phyloP scores from a whole-genome alignment of 108 stramenopile genomes.

The Cyclotella distinguenda region DNA sequence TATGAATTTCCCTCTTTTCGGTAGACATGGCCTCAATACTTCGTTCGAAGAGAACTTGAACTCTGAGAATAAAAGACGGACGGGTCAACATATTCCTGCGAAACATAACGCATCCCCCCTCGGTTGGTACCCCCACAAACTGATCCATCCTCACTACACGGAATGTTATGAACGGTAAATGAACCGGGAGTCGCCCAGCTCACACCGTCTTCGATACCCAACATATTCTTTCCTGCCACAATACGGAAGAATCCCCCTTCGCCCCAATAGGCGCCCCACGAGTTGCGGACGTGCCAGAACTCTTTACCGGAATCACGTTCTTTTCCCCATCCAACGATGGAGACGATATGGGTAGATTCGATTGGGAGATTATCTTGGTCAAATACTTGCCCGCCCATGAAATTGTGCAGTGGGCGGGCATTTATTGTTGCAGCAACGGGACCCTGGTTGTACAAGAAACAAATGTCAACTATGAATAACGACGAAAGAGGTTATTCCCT shows the following conservation, averaged over 20 bases:
- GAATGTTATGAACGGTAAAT: conserved; percentile 14
- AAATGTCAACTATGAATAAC: too few species aligned
- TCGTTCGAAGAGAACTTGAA: not conserved
- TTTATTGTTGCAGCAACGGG: conserved; percentile 88
- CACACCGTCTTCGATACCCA: conserved; percentile 80
- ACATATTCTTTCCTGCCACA: conserved; percentile 72
- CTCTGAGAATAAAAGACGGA: not conserved
- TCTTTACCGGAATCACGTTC: conserved; percentile 57
- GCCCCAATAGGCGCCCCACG: conserved; percentile 39
- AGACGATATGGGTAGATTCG: conserved; percentile 79
- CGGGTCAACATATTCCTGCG: conserved; percentile 37
- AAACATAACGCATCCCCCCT: conserved; percentile 8
- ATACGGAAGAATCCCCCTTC: conserved; percentile 74
- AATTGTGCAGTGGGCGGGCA: conserved; percentile 58
- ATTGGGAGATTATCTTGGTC: conserved; percentile 45
- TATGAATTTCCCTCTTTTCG: too few species aligned
- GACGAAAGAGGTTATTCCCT: too few species aligned
- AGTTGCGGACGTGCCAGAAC: conserved; percentile 92
- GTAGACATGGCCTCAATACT: too few species aligned
- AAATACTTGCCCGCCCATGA: conserved; percentile 73
- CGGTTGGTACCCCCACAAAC: conserved; percentile 45
- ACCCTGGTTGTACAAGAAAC: conserved; percentile 35
- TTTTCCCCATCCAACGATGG: conserved; percentile 90
- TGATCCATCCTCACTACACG: conserved; percentile 43
- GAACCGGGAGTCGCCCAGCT: conserved; percentile 78